Evolutionary conservation across 208 protist species (phyloP), one percentile per base, ranked within the genome.

Genomic region (Wallacemonas sp.): DNA sequence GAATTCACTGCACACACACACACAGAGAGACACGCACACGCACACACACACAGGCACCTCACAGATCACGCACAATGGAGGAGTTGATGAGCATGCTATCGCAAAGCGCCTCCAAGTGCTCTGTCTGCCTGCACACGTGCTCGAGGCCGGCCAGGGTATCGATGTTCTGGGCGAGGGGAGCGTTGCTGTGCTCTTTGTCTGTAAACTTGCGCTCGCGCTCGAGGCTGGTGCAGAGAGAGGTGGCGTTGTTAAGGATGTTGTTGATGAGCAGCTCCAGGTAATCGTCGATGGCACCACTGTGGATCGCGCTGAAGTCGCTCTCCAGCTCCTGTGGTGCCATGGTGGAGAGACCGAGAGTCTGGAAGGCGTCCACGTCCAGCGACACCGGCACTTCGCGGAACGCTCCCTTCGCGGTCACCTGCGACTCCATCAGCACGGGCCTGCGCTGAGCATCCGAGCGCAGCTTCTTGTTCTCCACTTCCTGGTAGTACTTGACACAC

Each of bases 81-180:
- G 65, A 65, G 39, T 70, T 81, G 29, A 81, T 37, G 8, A 87
- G 71, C 3, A 73, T 67, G 45, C 78, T 83, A 54, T 90, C 76
- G 59, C 78, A 87, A 19, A 91, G 36, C 15, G 78, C 75, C 63
- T 90, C 84, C 33, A 90, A 60, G 62, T 90, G 84, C 48, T 84
- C 73, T 22, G 78, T 70, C 60, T 87, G 84, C 54, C 87, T 80
- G 12, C 75, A 61, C 19, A 87, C 53, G 34, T 86, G 74, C 74
- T 81, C 71, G 30, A 91, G 73, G 37, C 63, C 63, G 52, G 87
- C 63, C 54, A 87, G 63, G 10, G 74, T 79, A 29, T 91, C 79
- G 37, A 75, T 67, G 44, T 75, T 58, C 72, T 84, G 79, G 21
- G 68, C 79, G 1, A 83, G 59, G 24, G 83, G 76, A 24, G 50